phyloP scores from a whole-genome alignment of 2,329 filamentous ascomycete genomes.

The Capronia americana region DNA sequence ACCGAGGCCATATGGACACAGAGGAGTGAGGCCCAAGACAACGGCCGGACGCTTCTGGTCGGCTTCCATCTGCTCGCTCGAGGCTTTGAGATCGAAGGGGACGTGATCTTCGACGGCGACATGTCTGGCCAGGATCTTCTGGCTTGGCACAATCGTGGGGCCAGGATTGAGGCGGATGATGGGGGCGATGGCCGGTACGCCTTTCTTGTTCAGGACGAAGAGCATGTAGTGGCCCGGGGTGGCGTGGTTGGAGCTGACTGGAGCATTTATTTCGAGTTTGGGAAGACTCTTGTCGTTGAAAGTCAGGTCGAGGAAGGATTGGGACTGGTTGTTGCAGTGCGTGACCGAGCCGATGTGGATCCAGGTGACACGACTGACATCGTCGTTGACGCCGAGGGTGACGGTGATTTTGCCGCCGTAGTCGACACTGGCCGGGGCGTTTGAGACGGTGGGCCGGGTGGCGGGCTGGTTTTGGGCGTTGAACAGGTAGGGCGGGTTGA shows the following conservation, averaged over 20 bases:
- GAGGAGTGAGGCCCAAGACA: neutral
- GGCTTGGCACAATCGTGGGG: neutral
- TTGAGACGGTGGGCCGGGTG: neutral
- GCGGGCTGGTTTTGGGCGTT: neutral
- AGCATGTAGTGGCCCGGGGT: neutral
- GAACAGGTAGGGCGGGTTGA: conserved; percentile 7
- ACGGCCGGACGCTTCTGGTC: neutral
- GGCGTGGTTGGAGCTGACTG: neutral
- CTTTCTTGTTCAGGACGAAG: conserved; percentile 5
- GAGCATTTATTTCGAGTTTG: neutral
- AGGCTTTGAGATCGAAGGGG: neutral
- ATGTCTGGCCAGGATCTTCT: neutral
- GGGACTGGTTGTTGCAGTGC: neutral
- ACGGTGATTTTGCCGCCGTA: neutral
- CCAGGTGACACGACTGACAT: neutral
- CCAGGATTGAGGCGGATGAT: neutral
- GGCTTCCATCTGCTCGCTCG: neutral
- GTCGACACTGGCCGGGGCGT: neutral
- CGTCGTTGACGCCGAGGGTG: neutral
- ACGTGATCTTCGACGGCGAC: neutral
- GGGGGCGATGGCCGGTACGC: neutral
- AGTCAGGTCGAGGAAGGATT: neutral
- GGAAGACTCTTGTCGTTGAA: neutral
- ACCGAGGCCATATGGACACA: conserved; percentile 1
- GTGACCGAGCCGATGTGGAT: neutral